Conservation (phyloP, 805 yeast genomes). For the Debaryomyces tyrocola region DNA sequence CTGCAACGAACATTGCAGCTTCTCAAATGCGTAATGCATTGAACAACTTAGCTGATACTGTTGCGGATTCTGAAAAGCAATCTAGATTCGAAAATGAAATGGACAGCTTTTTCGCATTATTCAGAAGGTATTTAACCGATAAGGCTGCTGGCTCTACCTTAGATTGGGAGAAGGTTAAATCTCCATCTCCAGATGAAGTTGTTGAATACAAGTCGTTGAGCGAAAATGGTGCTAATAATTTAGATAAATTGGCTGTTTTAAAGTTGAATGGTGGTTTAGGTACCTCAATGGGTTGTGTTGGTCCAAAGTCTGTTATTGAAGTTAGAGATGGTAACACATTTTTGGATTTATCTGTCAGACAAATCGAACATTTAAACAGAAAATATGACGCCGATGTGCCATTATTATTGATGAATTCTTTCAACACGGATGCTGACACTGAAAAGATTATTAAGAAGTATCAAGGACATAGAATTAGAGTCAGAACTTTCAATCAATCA, state of each 20-base stretch:
- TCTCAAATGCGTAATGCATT: conserved; percentile 96
- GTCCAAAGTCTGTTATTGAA: conserved; percentile 97
- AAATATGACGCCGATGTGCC: conserved; percentile 92
- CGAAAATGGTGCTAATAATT: conserved; percentile 39
- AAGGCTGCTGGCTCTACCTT: conserved; percentile 82
- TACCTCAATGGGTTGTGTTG: conserved; percentile 99
- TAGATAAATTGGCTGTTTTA: conserved; percentile 87
- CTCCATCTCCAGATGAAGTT: conserved; percentile 88
- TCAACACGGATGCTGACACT: conserved; percentile 96
- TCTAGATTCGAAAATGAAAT: conserved; percentile 79
- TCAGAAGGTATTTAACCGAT: conserved; percentile 87
- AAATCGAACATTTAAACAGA: conserved; percentile 91
- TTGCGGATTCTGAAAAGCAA: conserved; percentile 49
- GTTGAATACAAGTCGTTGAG: conserved; percentile 65
- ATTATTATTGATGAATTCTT: conserved; percentile 94
- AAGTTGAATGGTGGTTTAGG: conserved; percentile 98
- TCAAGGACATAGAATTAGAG: conserved; percentile 93
- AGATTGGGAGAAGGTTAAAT: conserved; percentile 94
- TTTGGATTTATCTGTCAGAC: conserved; percentile 92
- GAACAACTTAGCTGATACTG: conserved; percentile 85
- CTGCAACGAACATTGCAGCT: conserved; percentile 93
- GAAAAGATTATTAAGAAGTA: conserved; percentile 94
- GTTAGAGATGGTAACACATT: conserved; percentile 98
- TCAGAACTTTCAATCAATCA: conserved; percentile 96
- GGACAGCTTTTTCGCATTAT: conserved; percentile 92